phyloP scores from a whole-genome alignment of 176 grass and related monocot species.

The Oryza longistaminata region DNA sequence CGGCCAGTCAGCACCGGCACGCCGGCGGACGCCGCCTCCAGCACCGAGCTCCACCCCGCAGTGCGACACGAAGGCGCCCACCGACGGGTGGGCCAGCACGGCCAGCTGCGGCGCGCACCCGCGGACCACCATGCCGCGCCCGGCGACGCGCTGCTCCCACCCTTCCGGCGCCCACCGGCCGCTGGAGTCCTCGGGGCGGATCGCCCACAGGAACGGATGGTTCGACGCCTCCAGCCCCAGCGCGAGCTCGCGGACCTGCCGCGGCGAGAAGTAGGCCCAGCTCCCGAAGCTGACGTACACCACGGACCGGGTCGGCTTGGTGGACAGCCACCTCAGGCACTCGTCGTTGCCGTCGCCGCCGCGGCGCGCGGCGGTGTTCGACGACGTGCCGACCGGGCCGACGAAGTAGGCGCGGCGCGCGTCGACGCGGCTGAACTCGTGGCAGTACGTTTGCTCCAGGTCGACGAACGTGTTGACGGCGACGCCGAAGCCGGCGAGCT shows the following conservation, averaged over 20 bases:
- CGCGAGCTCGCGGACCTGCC: conserved; percentile 61
- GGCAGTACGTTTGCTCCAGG: conserved; percentile 70
- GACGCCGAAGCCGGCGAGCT: conserved; percentile 60
- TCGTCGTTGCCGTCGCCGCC: conserved; percentile 30
- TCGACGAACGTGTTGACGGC: conserved; percentile 74
- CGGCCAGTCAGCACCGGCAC: conserved; percentile 88
- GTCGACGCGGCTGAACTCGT: conserved; percentile 57
- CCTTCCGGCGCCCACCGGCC: conserved; percentile 46
- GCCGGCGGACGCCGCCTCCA: conserved; percentile 71
- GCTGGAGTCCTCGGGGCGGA: conserved; percentile 30
- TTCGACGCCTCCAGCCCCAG: conserved; percentile 66
- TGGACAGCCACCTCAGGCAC: conserved; percentile 68
- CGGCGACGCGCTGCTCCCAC: conserved; percentile 58
- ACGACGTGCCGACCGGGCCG: conserved; percentile 48
- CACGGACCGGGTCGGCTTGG: conserved; percentile 50
- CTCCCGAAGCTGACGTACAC: conserved; percentile 88
- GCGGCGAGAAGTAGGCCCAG: conserved; percentile 53
- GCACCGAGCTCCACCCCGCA: conserved; percentile 93
- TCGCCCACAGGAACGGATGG: conserved; percentile 69
- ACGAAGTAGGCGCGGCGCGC: conserved; percentile 71
- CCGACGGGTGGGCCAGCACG: conserved; percentile 57
- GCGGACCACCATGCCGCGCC: conserved; percentile 49
- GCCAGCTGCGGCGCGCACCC: conserved; percentile 81
- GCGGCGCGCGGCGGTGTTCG: conserved; percentile 15
- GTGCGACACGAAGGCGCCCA: conserved; percentile 76